Base-by-base conservation (phyloP, 176 grass and related monocot species). In the Miscanthus lutarioriparius region DNA sequence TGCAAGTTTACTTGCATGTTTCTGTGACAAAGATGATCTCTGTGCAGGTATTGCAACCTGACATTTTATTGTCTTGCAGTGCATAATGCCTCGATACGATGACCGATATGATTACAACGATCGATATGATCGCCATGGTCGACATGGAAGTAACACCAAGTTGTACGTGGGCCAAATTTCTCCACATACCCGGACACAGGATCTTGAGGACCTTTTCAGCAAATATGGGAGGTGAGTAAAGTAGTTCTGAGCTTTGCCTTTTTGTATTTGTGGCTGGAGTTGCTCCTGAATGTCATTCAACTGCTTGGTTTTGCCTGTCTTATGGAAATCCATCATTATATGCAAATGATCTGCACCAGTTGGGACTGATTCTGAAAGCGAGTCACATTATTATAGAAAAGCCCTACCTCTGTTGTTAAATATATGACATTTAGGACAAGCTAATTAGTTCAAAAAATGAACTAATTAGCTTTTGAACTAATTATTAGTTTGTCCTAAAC, bases 171-270 rank as follows among this genome's bases (percentile, higher is more conserved):
- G 92, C 20, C 81, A 82, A 28, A 70, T 98, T 75, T 95, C 95
- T 70, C 62, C 83, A 36, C 47, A 78, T 40, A 93, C 87, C 20
- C 75, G 83, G 64, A 82, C 72, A 15, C 61, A 92, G 19, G 92
- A 98, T 66, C 84, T 95, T 65, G 91, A 91, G 76, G 65, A 88
- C 64, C 72, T 98, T 82, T 95, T 98, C 77, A 65, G 91, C 47
- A 83, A 80, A 88, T 98, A 98, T 82, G 95, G 95, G 86, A 95
- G 95, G 95, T 97, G 82, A 86, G 76, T 4, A 83, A 82, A 45
- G 43, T 72, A 43, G n/a, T 17, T 79, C n/a, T 30, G 12, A 82
- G 40, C 56, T 72, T 72, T 40, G 7, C 5, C 10, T 10, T 64
- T 76, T 76, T 59, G 37, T 70, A n/a, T 58, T 79, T 63, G 44